phyloP scores from a whole-genome alignment of 2,329 filamentous ascomycete genomes.

The Zasmidium cellare region DNA sequence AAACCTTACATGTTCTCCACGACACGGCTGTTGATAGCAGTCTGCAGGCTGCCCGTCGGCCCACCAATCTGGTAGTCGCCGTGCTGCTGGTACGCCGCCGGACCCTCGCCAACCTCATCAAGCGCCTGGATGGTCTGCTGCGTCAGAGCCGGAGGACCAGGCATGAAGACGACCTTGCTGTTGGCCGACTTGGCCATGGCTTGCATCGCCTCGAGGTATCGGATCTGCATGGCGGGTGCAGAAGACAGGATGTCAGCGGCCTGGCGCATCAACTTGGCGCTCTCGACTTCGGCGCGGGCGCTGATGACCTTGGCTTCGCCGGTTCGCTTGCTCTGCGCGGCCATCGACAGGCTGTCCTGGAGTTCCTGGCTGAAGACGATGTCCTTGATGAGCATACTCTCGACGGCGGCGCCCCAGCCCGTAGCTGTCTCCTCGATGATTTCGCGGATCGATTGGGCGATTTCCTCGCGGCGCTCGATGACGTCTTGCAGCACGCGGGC shows the following conservation, averaged over 20 bases:
- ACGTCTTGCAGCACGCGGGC: conserved; percentile 95
- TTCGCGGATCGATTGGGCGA: conserved; percentile 90
- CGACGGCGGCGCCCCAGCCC: conserved; percentile 93
- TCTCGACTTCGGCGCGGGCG: conserved; percentile 93
- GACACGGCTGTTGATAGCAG: conserved; percentile 76
- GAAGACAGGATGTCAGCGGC: conserved; percentile 90
- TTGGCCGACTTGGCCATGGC: conserved; percentile 94
- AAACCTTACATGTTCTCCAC: conserved; percentile 83
- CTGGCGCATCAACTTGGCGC: conserved; percentile 85
- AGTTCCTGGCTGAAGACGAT: conserved; percentile 96
- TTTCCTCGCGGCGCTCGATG: conserved; percentile 96
- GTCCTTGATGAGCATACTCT: conserved; percentile 99
- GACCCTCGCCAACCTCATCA: conserved; percentile 57
- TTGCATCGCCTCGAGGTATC: conserved; percentile 98
- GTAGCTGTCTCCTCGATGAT: conserved; percentile 95
- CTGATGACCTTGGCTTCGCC: conserved; percentile 98
- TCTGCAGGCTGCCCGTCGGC: conserved; percentile 55
- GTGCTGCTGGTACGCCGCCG: conserved; percentile 46
- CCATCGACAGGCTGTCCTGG: conserved; percentile 96
- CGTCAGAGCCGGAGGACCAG: conserved; percentile 55
- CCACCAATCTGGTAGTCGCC: conserved; percentile 20
- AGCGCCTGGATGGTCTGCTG: conserved; percentile 52
- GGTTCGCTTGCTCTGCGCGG: conserved; percentile 96
- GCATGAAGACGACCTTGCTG: conserved; percentile 83
- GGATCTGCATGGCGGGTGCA: conserved; percentile 96